Evolutionary conservation across 2,329 filamentous ascomycete species (phyloP).

Genomic region (Amauroascus verrucosus): DNA sequence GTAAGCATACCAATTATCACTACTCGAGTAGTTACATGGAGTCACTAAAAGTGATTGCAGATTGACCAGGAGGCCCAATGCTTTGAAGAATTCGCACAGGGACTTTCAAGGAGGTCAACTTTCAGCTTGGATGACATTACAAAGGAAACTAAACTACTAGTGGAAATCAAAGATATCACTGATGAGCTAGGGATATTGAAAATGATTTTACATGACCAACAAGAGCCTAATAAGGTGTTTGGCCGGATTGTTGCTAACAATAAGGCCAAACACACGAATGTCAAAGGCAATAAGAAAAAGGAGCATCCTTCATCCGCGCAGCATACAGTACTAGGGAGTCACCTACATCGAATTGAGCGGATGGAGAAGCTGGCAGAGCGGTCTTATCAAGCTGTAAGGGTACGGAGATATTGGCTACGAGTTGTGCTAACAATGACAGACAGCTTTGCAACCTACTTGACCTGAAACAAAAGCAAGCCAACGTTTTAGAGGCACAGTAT

Average conservation of each 20-base stretch:
- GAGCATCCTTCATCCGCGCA: neutral
- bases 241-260: neutral
- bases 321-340: neutral
- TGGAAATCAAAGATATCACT: neutral
- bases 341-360: neutral
- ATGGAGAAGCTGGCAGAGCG: neutral
- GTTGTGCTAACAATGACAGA: neutral
- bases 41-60: neutral
- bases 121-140: neutral
- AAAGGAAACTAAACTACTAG: neutral
- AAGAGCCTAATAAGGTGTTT: neutral
- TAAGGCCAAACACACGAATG: neutral
- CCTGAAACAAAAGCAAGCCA: neutral
- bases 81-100: neutral
- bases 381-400: neutral
- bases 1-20: conserved; percentile 4
- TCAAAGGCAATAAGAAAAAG: neutral
- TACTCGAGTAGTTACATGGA: neutral
- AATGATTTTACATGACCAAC: neutral
- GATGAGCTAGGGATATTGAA: neutral
- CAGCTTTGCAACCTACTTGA: neutral
- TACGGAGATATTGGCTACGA: neutral
- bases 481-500: neutral
- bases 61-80: conserved; percentile 25
- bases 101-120: neutral